Base-by-base conservation (phyloP, 805 yeast species). In the Pichia deserticola region DNA sequence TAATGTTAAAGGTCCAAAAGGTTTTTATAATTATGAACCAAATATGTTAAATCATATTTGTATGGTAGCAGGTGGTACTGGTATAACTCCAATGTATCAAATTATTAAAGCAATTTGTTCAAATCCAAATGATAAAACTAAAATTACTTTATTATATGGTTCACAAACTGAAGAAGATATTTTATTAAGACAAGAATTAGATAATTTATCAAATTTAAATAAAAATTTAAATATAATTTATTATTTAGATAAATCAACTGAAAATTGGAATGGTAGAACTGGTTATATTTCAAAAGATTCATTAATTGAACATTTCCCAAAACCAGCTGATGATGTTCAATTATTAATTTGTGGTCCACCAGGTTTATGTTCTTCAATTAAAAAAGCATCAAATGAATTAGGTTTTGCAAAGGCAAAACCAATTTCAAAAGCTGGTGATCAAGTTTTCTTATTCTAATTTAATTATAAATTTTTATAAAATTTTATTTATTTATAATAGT, bases 21-120 rank as follows among this genome's bases (percentile, higher is more conserved):
- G 98, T 7, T 80, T 80, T 61, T 89, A 86, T 74, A 77, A 81
- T 54, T 90, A 90, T 71, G 73, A 79, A 47, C 89, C 95, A 58
- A 87, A 86, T 69, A 81, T 84, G 82, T 82, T 78, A 50, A 71
- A 75, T 51, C 75, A 77, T 52, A 75, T 90, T 52, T 89, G 85
- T 48, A 90, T 90, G 97, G 82, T 92, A 57, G 95, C 96, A 40
- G 97, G 97, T 58, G 98, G 97, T 62, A 88, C 97, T 37, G 97
- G 97, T 66, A 85, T 89, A 61, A 85, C 97, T 7, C 97, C 97
- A 65, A 89, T 89, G 97, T 88, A 81, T 69, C 97, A 89, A 73
- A 83, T 89, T 57, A 81, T 90, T 57, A 85, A 86, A 58, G 86
- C 95, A 12, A 83, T 90, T 57, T 81, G 82, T 59, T 70, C 73